Base-by-base conservation (phyloP, 2,329 filamentous ascomycete genomes). In the Elsinoe arachidis region DNA sequence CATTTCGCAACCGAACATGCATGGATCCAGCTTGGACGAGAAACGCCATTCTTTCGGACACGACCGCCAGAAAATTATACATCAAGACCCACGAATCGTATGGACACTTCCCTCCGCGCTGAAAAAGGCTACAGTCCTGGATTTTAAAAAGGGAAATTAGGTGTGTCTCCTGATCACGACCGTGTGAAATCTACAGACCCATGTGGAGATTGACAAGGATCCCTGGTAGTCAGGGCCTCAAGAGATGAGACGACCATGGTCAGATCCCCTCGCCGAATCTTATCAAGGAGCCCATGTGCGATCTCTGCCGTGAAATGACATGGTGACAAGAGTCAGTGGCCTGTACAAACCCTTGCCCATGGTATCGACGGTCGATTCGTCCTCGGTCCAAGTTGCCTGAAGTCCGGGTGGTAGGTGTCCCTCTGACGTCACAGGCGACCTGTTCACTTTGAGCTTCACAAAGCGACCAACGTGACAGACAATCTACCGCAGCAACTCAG, bases 1-100 rank as follows among this genome's bases (percentile, higher is more conserved):
- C 49, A 53, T 53, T 38, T 53, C 49, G 49, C 34, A 38, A n/a
- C 49, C 49, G 49, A 53, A 34, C 34, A 51, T 53, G 49, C 49
- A 53, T 26, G 34, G 35, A 35, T 51, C 46, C 46, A 17, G 33
- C 26, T 15, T 35, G 5, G 14, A 35, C 33, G 14, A 51, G 30
- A 35, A 35, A 34, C 10, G 30, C 44, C 44, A 49, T 26, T 30
- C 26, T 30, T 26, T 34, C 44, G 44, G 44, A 49, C 12, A 34
- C 11, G 26, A n/a, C 26, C 44, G 44, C 17, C 21, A 33, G 44
- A 15, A n/a, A 34, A 35, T 26, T 12, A 30, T 46, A 23, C 4
- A 51, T 34, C 26, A 26, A 35, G 9, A 35, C 34, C 33, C 46
- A 21, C 46, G 46, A 51, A 51, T 51, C 26, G 30, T 26, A n/a